A percentile compares a stretch with the other conserved stretches of the same genome.
Conservation (phyloP, 1,284 basidiomycete genomes). For the Heterobasidion irregulare region DNA sequence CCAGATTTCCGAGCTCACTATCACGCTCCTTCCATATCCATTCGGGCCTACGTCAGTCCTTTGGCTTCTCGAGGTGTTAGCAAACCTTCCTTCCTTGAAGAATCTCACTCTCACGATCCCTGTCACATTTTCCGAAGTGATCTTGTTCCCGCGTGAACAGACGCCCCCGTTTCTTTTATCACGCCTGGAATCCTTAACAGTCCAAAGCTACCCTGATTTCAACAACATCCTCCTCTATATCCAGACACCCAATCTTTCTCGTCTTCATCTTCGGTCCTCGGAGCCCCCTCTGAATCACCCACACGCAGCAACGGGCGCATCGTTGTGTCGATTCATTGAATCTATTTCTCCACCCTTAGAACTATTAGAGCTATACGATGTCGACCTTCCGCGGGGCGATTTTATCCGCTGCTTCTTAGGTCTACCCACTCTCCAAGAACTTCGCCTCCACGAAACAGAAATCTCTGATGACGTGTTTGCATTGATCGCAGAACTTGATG, state of each 20-base stretch:
- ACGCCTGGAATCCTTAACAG: conserved; percentile 28
- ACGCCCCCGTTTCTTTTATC: conserved; percentile 18
- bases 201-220: conserved; percentile 33
- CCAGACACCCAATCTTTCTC: conserved; percentile 30
- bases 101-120: conserved; percentile 34
- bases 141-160: conserved; percentile 18
- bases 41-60: conserved; percentile 20
- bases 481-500: conserved; percentile 23
- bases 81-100: conserved; percentile 21
- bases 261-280: conserved; percentile 36
- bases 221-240: conserved; percentile 36
- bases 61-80: conserved; percentile 17
- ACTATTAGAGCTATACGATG: conserved; percentile 47
- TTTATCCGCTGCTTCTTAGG: conserved; percentile 32
- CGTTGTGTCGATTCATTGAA: conserved; percentile 33
- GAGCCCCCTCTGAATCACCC: conserved; percentile 29
- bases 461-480: conserved; percentile 41
- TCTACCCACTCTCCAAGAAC: conserved; percentile 33
- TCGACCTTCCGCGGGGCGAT: conserved; percentile 35
- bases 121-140: conserved; percentile 23
- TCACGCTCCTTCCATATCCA: conserved; percentile 20
- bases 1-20: conserved; percentile 27
- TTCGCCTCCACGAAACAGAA: conserved; percentile 54
- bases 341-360: conserved; percentile 32
- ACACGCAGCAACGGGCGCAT: conserved; percentile 28